Base-by-base conservation (phyloP, 495 filamentous ascomycete genomes). In the Lasiosphaeris hirsuta region DNA sequence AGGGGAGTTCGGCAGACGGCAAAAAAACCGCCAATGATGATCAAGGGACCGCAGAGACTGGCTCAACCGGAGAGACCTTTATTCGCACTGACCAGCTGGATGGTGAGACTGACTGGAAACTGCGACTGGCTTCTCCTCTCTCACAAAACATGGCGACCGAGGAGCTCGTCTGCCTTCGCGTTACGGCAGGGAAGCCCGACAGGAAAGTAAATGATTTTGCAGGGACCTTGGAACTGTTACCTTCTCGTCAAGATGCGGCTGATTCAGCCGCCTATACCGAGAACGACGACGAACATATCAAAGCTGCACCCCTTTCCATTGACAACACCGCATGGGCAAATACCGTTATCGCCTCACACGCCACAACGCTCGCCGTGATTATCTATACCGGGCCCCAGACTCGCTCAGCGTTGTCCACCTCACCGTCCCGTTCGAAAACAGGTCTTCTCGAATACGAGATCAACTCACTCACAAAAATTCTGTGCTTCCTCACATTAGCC, bases 261-360 rank as follows among this genome's bases (percentile, higher is more conserved):
- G 41, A 44, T 18, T 30, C 23, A 5, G 6, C 13, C n/a, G 46
- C 65, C 35, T 66, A 72, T 34, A 63, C 64, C 18, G 65, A 63
- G 40, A 66, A 69, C 36, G 59, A 63, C 18, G 46, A 23, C 7
- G 60, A 61, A n/a, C 39, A 18, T 7, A 46, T 58, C 4, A 78
- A 83, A 55, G 86, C 86, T 9, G 80, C 87, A 2, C 85, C 93
- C 1, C 77, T 99, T 40, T 89, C 84, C 3, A 96, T 97, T 58
- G 95, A 99, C 73, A 97, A 97, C 66, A 99, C 95, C 10, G 93
- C 95, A 3, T 99, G 95, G 95, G 91, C 92, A 13, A 99, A 97
- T 64, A 99, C 95, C 3, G 88, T 99, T 34, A 86, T 99, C 51
- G 95, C 95, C 2, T 96, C 90, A 3, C 94, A 92, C 68, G 91